Evolutionary conservation across 2,329 filamentous ascomycete species (phyloP).

Genomic region (Onygenales sp.): DNA sequence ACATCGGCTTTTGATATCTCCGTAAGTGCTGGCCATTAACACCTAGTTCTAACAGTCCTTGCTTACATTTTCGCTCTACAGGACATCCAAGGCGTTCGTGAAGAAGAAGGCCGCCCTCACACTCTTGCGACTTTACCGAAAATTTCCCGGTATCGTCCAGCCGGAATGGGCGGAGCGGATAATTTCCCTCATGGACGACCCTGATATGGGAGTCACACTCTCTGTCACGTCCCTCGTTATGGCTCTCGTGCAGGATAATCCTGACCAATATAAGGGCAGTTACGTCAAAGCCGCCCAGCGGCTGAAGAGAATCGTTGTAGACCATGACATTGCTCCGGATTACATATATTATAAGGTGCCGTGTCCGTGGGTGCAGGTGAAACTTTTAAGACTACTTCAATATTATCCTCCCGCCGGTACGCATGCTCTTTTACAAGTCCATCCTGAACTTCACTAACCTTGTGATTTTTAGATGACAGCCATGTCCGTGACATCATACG

Average conservation of each 20-base stretch:
- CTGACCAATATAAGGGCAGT: constrained; percentile 87
- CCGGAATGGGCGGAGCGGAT: constrained; percentile 97
- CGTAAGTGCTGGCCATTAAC: constrained; percentile 50
- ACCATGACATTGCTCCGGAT: constrained; percentile 78
- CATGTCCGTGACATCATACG: constrained; percentile 87
- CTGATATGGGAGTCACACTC: constrained; percentile 84
- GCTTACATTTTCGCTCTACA: constrained; percentile 17
- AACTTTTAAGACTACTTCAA: constrained; percentile 80
- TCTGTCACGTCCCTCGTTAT: constrained; percentile 95
- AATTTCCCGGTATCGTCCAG: constrained; percentile 86
- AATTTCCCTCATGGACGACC: constrained; percentile 97
- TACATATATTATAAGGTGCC: constrained; percentile 99
- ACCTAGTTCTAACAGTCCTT: background rate
- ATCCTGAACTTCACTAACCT: background rate
- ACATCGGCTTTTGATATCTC: constrained; percentile 85
- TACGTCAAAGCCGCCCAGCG: constrained; percentile 89
- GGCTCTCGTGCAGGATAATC: constrained; percentile 84
- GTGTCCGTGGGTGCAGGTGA: constrained; percentile 96
- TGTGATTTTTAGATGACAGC: constrained; percentile 60
- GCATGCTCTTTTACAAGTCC: constrained; percentile 15
- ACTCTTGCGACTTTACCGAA: constrained; percentile 84
- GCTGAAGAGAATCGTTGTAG: constrained; percentile 80
- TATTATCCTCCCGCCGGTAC: constrained; percentile 90
- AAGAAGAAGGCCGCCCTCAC: constrained; percentile 99
- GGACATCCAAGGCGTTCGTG: constrained; percentile 87